Percentiles rank a stretch among this genome's conserved stretches.
Evolutionary conservation across 2,329 filamentous ascomycete genomes (phyloP).

Genomic region (Akanthomyces muscarius): DNA sequence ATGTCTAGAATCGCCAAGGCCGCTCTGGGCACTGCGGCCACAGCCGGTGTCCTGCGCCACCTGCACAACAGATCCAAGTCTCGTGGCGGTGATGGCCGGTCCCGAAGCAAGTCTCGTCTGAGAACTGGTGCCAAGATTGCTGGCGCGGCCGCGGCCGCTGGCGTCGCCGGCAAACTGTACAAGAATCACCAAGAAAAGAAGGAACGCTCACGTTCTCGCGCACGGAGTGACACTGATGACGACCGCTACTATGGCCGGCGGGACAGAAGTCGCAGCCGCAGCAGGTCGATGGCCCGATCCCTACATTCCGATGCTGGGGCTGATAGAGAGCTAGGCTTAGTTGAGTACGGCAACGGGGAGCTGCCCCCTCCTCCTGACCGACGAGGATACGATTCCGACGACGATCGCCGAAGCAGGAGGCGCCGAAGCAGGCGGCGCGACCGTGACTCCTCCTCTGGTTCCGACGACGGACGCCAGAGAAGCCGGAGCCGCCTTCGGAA

Average conservation of each 20-base stretch:
- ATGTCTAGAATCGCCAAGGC: slow-evolving; percentile 52
- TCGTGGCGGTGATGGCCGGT: slow-evolving; percentile 28
- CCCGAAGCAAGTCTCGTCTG: slow-evolving; percentile 44
- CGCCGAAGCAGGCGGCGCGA: slow-evolving; percentile 37
- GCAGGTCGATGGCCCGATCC: slow-evolving; percentile 50
- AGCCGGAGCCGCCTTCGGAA: slow-evolving; percentile 53
- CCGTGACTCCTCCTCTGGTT: slow-evolving; percentile 29
- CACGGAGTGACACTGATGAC: slow-evolving; percentile 28
- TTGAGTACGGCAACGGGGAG: slow-evolving; percentile 61
- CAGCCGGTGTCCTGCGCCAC: slow-evolving; percentile 56
- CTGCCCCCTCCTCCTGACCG: slow-evolving; percentile 44
- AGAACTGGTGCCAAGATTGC: slow-evolving; percentile 58
- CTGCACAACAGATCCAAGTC: slow-evolving; percentile 49
- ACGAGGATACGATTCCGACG: slow-evolving; percentile 33
- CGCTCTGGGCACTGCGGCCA: slow-evolving; percentile 53
- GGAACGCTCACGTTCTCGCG: slow-evolving; percentile 33
- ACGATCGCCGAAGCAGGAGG: neutral
- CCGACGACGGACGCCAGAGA: slow-evolving; percentile 39
- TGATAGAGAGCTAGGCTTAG: slow-evolving; percentile 66
- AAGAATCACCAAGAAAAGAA: slow-evolving; percentile 60
- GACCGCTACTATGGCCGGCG: slow-evolving; percentile 34
- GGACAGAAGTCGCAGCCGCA: slow-evolving; percentile 36
- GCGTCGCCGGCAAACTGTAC: slow-evolving; percentile 58
- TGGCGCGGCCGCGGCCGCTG: slow-evolving; percentile 56
- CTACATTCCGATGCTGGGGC: slow-evolving; percentile 48